A percentile compares a stretch with the other conserved stretches of the same genome.
phyloP scores from a whole-genome alignment of 768 basidiomycete species.

The Mycena latifolia region DNA sequence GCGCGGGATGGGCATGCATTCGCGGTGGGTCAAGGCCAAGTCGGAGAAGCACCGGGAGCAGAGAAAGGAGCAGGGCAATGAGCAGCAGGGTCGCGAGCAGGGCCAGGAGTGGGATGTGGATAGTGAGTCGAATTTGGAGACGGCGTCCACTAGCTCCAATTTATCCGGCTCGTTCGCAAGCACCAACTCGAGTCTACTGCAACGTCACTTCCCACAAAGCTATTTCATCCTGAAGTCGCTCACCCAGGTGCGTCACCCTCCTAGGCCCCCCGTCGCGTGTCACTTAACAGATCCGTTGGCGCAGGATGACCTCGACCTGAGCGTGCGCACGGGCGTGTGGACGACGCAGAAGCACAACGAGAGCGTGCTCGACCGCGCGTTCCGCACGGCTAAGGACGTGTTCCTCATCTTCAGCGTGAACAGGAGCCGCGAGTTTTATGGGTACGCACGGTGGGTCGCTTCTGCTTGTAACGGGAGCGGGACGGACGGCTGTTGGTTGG shows the following conservation, averaged over 20 bases:
- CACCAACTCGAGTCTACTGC: constrained; percentile 12
- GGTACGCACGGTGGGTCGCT: too few relatives aligned
- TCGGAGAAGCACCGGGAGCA: neutral
- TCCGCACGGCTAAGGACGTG: constrained; percentile 89
- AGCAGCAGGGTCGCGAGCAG: too few relatives aligned
- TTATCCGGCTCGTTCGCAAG: neutral
- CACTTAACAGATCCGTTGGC: neutral
- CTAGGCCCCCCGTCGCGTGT: too few relatives aligned
- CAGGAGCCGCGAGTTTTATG: constrained; percentile 94
- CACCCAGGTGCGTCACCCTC: neutral
- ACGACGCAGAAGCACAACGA: constrained; percentile 96
- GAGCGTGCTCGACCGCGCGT: constrained; percentile 91
- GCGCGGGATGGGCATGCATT: constrained; percentile 86
- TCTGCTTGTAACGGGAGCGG: too few relatives aligned
- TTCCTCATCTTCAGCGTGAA: constrained; percentile 93
- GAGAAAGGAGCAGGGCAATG: constrained; percentile 43
- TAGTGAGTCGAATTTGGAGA: too few relatives aligned
- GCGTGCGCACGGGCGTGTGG: constrained; percentile 86
- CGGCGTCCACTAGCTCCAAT: neutral
- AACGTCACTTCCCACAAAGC: constrained; percentile 15
- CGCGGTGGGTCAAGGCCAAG: constrained; percentile 75
- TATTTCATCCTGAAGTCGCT: constrained; percentile 18
- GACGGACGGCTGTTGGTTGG: too few relatives aligned
- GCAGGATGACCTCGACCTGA: constrained; percentile 83
- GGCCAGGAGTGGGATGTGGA: too few relatives aligned